A percentile compares a stretch with the other conserved stretches of the same genome.
Evolutionary conservation across 768 basidiomycete genomes (phyloP).

Genomic region (Boletales sp.): DNA sequence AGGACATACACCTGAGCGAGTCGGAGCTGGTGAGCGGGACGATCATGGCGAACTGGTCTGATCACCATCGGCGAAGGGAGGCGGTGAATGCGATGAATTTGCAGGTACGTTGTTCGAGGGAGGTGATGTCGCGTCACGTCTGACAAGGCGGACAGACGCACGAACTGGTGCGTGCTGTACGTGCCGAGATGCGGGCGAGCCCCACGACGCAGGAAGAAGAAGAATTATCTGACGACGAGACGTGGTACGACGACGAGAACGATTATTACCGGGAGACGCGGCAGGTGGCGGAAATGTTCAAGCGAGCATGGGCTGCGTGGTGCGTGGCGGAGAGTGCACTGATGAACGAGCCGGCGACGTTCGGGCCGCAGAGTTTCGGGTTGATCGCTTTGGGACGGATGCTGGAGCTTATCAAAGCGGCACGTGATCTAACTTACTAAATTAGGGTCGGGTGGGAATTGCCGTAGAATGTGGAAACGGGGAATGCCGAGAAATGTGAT

Average conservation of each 20-base stretch:
- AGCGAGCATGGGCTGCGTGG: conserved; percentile 46
- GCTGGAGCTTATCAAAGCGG: conserved; percentile 37
- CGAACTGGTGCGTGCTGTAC: conserved; percentile 36
- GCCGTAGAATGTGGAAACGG: conserved; percentile 22
- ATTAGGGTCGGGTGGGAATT: not conserved
- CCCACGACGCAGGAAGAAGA: conserved; percentile 26
- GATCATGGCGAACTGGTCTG: conserved; percentile 41
- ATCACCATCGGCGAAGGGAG: conserved; percentile 39
- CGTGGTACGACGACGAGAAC: conserved; percentile 27
- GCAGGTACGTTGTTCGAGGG: conserved; percentile 30
- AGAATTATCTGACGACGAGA: conserved; percentile 21
- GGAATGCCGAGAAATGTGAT: conserved; percentile 28
- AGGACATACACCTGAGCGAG: conserved; percentile 35
- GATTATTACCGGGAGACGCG: conserved; percentile 27
- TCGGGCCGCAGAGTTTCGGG: conserved; percentile 45
- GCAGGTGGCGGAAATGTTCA: conserved; percentile 29
- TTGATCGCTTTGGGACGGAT: conserved; percentile 41
- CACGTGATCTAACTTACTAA: not conserved
- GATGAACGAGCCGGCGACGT: conserved; percentile 22
- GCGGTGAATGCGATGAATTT: conserved; percentile 40
- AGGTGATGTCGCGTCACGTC: not conserved
- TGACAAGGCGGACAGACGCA: conserved; percentile 31
- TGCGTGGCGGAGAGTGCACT: conserved; percentile 32
- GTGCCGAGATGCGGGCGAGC: conserved; percentile 28
- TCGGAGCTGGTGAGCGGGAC: conserved; percentile 44